A percentile compares a stretch with the other conserved stretches of the same genome.
Evolutionary conservation across 176 grass and related monocot species (phyloP).

Genomic region (Phoenix roebelenii): DNA sequence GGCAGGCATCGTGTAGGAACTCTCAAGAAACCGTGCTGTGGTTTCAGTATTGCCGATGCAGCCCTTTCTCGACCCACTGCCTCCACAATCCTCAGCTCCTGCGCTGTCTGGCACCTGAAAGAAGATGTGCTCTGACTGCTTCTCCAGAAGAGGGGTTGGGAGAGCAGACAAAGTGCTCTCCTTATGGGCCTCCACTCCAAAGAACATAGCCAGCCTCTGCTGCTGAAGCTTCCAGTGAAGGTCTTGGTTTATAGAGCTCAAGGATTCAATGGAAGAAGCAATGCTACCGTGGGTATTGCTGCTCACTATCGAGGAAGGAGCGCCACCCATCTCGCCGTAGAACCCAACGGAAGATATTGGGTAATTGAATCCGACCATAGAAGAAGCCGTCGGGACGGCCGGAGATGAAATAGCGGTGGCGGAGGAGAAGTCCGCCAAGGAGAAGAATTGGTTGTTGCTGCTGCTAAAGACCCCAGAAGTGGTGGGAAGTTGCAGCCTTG

Average conservation of each 20-base stretch:
- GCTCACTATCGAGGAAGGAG: slow-evolving; percentile 4
- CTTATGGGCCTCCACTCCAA: slow-evolving; percentile 28
- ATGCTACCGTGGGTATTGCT: slow-evolving; percentile 38
- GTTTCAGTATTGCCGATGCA: too few species aligned
- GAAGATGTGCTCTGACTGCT: neutral
- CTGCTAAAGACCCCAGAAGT: neutral
- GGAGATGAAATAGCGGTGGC: neutral
- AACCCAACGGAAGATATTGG: slow-evolving; percentile 3
- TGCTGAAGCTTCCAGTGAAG: slow-evolving; percentile 96
- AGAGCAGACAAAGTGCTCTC: neutral
- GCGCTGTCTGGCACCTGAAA: neutral
- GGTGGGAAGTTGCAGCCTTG: too few species aligned
- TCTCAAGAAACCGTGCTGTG: too few species aligned
- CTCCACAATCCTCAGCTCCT: neutral
- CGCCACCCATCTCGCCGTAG: neutral
- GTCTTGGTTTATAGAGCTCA: slow-evolving; percentile 98
- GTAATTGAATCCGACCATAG: slow-evolving; percentile 7
- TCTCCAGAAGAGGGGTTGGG: neutral
- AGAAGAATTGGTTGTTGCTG: slow-evolving; percentile 37
- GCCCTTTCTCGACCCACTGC: too few species aligned
- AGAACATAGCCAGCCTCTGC: slow-evolving; percentile 64
- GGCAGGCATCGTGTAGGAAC: too few species aligned
- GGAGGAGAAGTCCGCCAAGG: slow-evolving; percentile 36
- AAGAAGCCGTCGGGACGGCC: neutral
- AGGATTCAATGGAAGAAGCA: slow-evolving; percentile 83